Base-by-base conservation (phyloP, 164 flowering plant genomes). In the Umbilicus rupestris region DNA sequence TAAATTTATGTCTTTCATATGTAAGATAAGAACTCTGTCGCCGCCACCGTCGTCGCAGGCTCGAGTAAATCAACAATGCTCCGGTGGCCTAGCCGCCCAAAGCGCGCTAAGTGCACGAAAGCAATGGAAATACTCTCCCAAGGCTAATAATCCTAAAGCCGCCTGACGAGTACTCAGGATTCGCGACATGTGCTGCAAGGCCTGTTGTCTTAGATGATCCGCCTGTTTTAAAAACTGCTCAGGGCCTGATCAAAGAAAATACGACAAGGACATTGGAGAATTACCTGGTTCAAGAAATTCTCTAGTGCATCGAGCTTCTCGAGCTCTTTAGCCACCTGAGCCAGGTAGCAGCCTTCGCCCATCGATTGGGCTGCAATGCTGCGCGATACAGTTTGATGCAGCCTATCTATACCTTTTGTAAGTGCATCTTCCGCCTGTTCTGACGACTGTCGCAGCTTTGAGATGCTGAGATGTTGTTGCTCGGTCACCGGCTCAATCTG, bases 341-440 rank as follows among this genome's bases (percentile, higher is more conserved):
- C 20, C 28, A 63, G 11, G 65, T 63, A 63, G 65, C 45, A 35
- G 24, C 28, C 65, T 41, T 35, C 29, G 10, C 45, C 45, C 3
- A 37, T 35, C 11, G 65, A 15, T 63, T 14, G 29, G 45, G 45
- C 26, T 35, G 65, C 65, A 37, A 41, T 35, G 42, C 65, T 24
- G 9, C 9, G 65, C 2, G 65, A 63, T 63, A 63, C 14, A 19
- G 42, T 35, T 24, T 63, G 65, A 29, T 63, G 44, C 17, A 63
- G 65, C 20, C 29, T 41, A 29, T 63, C 65, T 20, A 63, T 63
- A 37, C 65, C 65, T 39, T 63, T 37, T n/a, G 65, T 37, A 20
- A 63, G 45, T n/a, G 65, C 65, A 39, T 63, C 65, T 63, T 63
- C 65, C 0, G 65, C 65, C 12, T 63, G 65, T n/a, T 63, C 39